phyloP scores from a whole-genome alignment of 345 rosid species.

The Salix exigua region DNA sequence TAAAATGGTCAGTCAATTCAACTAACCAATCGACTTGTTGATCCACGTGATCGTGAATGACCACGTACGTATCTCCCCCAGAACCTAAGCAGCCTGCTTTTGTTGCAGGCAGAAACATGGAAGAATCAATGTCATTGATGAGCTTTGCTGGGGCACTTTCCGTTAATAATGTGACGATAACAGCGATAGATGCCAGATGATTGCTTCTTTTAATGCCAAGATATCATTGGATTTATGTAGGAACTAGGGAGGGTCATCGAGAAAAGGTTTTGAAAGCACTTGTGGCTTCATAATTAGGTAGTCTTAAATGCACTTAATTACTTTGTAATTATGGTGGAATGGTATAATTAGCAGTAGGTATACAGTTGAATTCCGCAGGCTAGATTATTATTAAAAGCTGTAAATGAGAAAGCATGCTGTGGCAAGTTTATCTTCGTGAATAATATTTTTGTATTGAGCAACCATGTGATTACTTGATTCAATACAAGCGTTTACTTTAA shows the following conservation, averaged over 20 bases:
- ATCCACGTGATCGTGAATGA: neutral
- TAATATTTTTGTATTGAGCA: neutral
- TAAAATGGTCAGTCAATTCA: no score
- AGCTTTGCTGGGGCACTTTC: neutral
- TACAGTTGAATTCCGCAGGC: no score
- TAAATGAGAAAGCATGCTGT: neutral
- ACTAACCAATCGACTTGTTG: no score
- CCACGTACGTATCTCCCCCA: neutral
- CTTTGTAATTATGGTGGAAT: neutral
- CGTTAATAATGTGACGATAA: neutral
- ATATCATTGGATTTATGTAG: neutral
- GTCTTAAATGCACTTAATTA: neutral
- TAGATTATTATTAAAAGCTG: neutral
- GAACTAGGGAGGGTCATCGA: neutral
- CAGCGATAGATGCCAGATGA: neutral
- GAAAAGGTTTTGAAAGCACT: no score
- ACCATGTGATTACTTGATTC: neutral
- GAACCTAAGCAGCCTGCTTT: constrained; percentile 2
- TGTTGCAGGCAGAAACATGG: neutral
- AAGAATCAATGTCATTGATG: neutral
- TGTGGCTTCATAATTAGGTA: neutral
- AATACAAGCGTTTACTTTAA: neutral
- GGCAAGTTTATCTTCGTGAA: neutral
- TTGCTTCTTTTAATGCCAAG: neutral
- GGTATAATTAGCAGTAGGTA: no score